These are phyloP conservation scores for Solanum habrochaites DNA, from an alignment of 257 asterid genomes.

Conservation along the genomic window DNA sequence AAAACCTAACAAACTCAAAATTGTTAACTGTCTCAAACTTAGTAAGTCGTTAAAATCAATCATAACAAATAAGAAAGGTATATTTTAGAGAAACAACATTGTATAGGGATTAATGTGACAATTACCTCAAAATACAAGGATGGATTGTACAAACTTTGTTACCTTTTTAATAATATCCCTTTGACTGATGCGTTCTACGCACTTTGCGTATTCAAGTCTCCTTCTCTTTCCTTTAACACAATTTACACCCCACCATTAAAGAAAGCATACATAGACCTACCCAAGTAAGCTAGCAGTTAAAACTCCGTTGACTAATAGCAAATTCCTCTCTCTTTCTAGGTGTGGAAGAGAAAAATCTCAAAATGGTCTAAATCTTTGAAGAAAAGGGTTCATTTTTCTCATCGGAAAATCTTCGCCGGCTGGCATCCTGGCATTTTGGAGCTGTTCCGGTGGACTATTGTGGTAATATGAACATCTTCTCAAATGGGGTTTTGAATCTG, in stretches of 20 bases:
- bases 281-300: slow-evolving; percentile 11
- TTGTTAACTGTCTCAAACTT: background rate
- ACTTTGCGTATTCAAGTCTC: slow-evolving; percentile 51
- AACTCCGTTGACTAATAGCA: slow-evolving; percentile 38
- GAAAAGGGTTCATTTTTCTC: background rate
- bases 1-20: background rate
- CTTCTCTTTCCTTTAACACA: slow-evolving; percentile 9
- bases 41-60: background rate
- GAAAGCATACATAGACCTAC: background rate
- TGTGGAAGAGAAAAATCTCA: background rate
- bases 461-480: slow-evolving; percentile 6
- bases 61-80: background rate
- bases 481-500: slow-evolving; percentile 11
- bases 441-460: slow-evolving; percentile 17
- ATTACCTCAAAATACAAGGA: background rate
- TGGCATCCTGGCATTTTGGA: background rate
- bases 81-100: background rate
- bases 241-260: background rate
- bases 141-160: background rate
- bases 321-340: background rate
- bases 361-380: background rate
- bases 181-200: slow-evolving; percentile 13
- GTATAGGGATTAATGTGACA: no score
- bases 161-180: background rate
- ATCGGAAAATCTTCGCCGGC: slow-evolving; percentile 5